Conservation (phyloP, 257 asterid genomes). For the Solanum okadae region DNA sequence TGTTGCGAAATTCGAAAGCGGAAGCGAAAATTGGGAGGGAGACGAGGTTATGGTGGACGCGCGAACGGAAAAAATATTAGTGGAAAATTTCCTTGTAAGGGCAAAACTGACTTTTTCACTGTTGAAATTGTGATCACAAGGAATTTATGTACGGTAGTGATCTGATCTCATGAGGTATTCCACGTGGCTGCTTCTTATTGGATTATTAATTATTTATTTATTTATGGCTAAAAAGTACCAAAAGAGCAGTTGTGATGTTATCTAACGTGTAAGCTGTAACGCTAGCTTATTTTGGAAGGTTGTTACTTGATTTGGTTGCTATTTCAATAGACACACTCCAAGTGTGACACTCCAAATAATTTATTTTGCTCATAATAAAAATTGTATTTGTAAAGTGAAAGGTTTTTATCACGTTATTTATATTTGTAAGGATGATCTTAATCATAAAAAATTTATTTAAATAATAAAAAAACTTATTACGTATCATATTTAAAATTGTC, state of each 20-base stretch:
- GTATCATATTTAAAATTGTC: not conserved
- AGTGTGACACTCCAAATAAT: not conserved
- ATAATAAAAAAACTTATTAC: too few species aligned
- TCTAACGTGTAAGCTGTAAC: not conserved
- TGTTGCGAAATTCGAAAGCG: slow-evolving; percentile 30
- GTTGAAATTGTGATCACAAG: not conserved
- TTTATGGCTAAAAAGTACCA: not conserved
- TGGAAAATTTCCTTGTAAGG: not conserved
- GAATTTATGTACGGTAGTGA: not conserved
- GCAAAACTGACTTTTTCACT: not conserved
- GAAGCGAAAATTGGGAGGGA: slow-evolving; percentile 18
- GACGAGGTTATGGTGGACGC: slow-evolving; percentile 23
- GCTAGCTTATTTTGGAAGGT: not conserved
- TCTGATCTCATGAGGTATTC: not conserved
- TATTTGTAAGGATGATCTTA: not conserved
- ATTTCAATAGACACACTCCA: not conserved
- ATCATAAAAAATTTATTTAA: fast-evolving
- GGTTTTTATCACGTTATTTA: not conserved
- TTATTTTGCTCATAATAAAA: not conserved
- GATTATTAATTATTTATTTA: not conserved
- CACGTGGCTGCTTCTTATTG: not conserved
- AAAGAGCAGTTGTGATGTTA: not conserved
- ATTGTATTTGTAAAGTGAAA: not conserved
- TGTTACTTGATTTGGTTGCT: not conserved
- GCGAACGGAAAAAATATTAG: slow-evolving; percentile 27